These are phyloP conservation scores for Vitis hybrid DNA, from an alignment of 177 flowering plant genomes.

Conservation along the genomic window DNA sequence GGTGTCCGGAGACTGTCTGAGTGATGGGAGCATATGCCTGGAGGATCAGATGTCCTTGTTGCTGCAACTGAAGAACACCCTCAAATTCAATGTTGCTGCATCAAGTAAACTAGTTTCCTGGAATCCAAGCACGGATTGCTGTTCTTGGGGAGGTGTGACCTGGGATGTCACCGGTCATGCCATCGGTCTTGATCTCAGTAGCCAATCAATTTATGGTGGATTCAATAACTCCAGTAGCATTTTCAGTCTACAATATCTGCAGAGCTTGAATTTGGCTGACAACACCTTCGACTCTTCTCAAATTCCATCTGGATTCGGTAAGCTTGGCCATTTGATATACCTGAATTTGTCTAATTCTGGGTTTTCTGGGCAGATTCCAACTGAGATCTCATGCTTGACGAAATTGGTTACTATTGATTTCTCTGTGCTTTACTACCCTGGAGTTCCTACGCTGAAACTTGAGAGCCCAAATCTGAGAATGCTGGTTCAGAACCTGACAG, in stretches of 20 bases:
- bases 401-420: conserved; percentile 56
- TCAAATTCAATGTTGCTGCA: conserved; percentile 4
- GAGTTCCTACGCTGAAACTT: conserved; percentile 19
- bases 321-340: conserved; percentile 27
- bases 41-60: conserved; percentile 28
- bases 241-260: conserved; percentile 36
- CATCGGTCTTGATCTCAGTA: conserved; percentile 38
- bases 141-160: conserved; percentile 44
- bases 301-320: conserved; percentile 38
- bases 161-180: conserved; percentile 38
- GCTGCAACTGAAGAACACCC: conserved; percentile 36
- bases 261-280: conserved; percentile 36
- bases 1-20: conserved; percentile 36
- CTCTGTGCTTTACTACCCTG: conserved; percentile 6
- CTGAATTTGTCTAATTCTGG: conserved; percentile 48
- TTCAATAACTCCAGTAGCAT: conserved; percentile 27
- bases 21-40: not conserved
- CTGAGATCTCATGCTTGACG: conserved; percentile 38
- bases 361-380: conserved; percentile 57
- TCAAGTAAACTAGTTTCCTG: conserved; percentile 27
- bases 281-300: conserved; percentile 24
- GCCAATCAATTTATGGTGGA: conserved; percentile 29
- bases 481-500: conserved; percentile 32
- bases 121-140: conserved; percentile 38
- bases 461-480: conserved; percentile 35